A percentile compares a stretch with the other conserved stretches of the same genome.
These are phyloP conservation scores for Epichloe sibirici DNA, from an alignment of 2,329 filamentous ascomycete genomes.

Conservation along the genomic window DNA sequence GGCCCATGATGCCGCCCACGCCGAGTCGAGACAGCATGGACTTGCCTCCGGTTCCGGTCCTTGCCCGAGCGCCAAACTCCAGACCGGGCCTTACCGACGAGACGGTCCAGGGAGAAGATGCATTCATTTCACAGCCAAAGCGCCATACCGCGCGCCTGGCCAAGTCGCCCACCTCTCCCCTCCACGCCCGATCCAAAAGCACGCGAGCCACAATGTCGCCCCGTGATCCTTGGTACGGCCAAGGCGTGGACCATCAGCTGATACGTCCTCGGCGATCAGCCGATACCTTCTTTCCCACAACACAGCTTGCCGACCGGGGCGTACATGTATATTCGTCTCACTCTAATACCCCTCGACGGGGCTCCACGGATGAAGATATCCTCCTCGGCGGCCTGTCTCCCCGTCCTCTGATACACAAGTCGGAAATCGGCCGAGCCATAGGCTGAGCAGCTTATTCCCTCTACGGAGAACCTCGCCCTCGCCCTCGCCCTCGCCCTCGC, in stretches of 20 bases:
- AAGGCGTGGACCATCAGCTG: slow-evolving; percentile 19
- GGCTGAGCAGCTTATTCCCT: slow-evolving; percentile 22
- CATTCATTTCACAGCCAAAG: slow-evolving; percentile 42
- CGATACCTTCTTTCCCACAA: slow-evolving; percentile 14
- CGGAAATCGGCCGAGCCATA: slow-evolving; percentile 41
- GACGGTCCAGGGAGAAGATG: slow-evolving; percentile 44
- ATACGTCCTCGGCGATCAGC: slow-evolving; percentile 19
- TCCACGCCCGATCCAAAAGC: slow-evolving; percentile 28
- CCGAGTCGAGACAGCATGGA: slow-evolving; percentile 31
- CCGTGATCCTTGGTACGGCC: slow-evolving; percentile 26
- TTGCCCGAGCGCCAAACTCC: slow-evolving; percentile 50
- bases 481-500: too few species aligned
- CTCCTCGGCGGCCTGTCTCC: slow-evolving; percentile 35
- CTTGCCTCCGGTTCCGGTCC: slow-evolving; percentile 35
- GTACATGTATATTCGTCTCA: slow-evolving; percentile 31
- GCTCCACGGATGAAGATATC: slow-evolving; percentile 35
- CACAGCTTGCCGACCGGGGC: background rate
- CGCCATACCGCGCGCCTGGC: slow-evolving; percentile 33
- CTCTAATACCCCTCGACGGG: slow-evolving; percentile 26
- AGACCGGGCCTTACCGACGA: slow-evolving; percentile 51
- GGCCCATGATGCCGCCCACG: slow-evolving; percentile 19
- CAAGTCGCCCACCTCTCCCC: slow-evolving; percentile 38
- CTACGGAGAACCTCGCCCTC: background rate
- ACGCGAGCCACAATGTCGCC: slow-evolving; percentile 34
- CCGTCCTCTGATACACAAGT: slow-evolving; percentile 32